Conservation (phyloP, 768 basidiomycete species). For the Leccinum barrowsii region DNA sequence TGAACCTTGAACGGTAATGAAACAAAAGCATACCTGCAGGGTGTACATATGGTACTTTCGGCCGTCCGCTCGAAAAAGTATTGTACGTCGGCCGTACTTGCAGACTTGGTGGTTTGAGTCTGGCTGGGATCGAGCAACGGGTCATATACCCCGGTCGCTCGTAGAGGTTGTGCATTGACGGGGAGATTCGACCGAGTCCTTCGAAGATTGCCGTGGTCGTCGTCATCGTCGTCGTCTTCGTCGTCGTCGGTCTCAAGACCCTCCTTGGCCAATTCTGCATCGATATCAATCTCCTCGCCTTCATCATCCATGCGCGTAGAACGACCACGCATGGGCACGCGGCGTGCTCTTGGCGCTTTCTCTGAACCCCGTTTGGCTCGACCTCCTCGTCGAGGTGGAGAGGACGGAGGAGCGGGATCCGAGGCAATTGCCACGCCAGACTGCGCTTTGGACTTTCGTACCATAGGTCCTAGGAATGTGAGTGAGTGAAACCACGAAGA, state of each 20-base stretch:
- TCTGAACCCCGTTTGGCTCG: background rate
- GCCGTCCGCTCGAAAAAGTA: too few relatives aligned
- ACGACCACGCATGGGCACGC: background rate
- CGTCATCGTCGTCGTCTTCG: too few relatives aligned
- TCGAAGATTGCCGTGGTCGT: too few relatives aligned
- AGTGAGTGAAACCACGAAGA: background rate
- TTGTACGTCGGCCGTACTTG: too few relatives aligned
- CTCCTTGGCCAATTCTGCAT: background rate
- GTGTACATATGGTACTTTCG: too few relatives aligned
- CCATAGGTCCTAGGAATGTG: background rate
- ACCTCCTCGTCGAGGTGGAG: background rate
- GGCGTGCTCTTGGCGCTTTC: background rate
- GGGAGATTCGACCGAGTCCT: too few relatives aligned
- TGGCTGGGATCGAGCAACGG: too few relatives aligned
- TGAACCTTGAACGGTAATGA: too few relatives aligned
- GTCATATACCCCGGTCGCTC: too few relatives aligned
- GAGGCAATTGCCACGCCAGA: background rate
- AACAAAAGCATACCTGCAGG: too few relatives aligned
- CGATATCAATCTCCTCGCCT: background rate
- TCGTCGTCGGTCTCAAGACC: background rate
- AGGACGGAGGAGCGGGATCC: background rate
- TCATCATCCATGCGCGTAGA: background rate
- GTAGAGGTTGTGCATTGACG: too few relatives aligned
- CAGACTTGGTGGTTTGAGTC: too few relatives aligned
- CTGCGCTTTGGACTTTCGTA: background rate